Evolutionary conservation across 2,329 filamentous ascomycete genomes (phyloP), one percentile per base, ranked within the genome.

Genomic region (Pezicula neosporulosa): DNA sequence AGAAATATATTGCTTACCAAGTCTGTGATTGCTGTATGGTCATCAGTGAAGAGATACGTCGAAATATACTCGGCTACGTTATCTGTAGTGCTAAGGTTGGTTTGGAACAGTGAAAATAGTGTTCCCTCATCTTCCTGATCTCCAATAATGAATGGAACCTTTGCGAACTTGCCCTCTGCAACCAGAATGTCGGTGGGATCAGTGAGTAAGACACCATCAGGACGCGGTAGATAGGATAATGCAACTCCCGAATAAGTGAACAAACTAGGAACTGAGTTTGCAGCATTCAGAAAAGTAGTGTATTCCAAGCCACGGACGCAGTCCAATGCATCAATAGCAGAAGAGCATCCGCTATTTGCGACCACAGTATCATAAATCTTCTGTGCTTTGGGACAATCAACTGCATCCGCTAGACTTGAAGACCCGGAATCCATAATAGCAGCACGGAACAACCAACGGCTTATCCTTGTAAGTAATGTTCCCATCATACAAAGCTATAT

Each of bases 91-190:
- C 81, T 87, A 46, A 92, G 71, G 64, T 91, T 89, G 30, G 68
- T 63, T 57, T 89, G 86, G 66, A 86, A 84, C 33, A 92, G 73
- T 5, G 83, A 74, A 63, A 92, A 90, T 2, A 92, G 67, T 0
- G 88, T 90, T 18, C 88, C 87, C 67, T 93, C 88, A 63, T 93
- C 89, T 72, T 92, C 87, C 66, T 90, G 86, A 62, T 90, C 80
- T 38, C 89, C 87, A 37, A 87, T 78, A 50, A 86, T 85, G 63
- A 85, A 77, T 2, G 83, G 83, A 0, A 86, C 77, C 10, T 76
- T 74, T 8, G 82, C 76, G 56, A 81, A 85, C 55, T 75, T 74
- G 12, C 84, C 82, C 0, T 65, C 60, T 2, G 59, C 49, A 1
- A 78, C 70, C 4, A 89, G 71, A 0, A 76, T 49, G 0, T 92